Base-by-base conservation (phyloP, 352 stramenopile genomes). In the Phytopythium oedochilum region DNA sequence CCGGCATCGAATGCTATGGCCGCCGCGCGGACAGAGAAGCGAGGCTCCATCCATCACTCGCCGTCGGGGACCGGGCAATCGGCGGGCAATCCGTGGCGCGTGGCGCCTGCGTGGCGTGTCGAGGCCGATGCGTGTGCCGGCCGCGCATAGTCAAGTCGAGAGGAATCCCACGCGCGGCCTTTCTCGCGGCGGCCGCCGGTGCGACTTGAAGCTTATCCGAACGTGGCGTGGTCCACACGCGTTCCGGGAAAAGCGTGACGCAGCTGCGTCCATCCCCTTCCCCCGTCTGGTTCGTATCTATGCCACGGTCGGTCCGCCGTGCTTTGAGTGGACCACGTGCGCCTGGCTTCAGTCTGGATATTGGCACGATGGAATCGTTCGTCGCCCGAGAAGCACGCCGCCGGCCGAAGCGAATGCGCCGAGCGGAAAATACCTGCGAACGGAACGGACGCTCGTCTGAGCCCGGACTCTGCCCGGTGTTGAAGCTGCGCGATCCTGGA, bases 271-370 rank as follows among this genome's bases (percentile, higher is more conserved):
- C 26, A 11, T 22, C 38, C n/a, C n/a, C n/a, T n/a, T 26, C 34
- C 34, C 34, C 34, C 34, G 36, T 18, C 20, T 32, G 42, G 47
- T 40, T 53, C 35, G 49, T 55, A 34, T 55, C 35, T 55, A 55
- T 55, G 25, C 49, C 49, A 55, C 49, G 17, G 17, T 55, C 35
- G 49, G 49, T 55, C 49, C 49, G 25, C 49, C 48, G 32, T 31
- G 47, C n/a, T 4, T 20, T 45, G 39, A 15, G 42, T 47, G 42
- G 43, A 15, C 25, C 15, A 23, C 43, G 43, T 20, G 23, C 43
- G 26, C 6, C 43, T 52, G 45, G 22, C 28, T n/a, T n/a, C n/a
- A n/a, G n/a, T n/a, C n/a, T n/a, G n/a, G n/a, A n/a, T n/a, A n/a
- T n/a, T n/a, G n/a, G n/a, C n/a, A n/a, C n/a, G n/a, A n/a, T n/a